phyloP scores from a whole-genome alignment of 345 rosid genomes.

The Ailanthus altissimus region DNA sequence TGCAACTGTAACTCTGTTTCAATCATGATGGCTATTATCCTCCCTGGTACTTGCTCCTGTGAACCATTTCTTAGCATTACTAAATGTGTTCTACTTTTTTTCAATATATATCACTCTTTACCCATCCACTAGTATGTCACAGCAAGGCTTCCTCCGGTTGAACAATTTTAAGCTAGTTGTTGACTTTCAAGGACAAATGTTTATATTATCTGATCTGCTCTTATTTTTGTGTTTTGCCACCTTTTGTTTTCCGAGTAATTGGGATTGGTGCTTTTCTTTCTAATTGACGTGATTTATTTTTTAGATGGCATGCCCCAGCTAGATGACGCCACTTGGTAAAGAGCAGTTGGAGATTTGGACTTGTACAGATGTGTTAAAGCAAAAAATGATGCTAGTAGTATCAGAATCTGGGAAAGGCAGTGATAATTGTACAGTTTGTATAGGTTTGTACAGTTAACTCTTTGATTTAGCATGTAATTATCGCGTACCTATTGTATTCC shows the following conservation, averaged over 20 bases:
- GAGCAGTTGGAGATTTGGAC: slow-evolving; percentile 5
- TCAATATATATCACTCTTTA: neutral
- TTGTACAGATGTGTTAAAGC: slow-evolving; percentile 9
- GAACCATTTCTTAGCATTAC: neutral
- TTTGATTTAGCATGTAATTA: slow-evolving; percentile 3
- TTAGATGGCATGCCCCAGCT: neutral
- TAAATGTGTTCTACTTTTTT: neutral
- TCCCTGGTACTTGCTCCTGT: slow-evolving; percentile 14
- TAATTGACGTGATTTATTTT: neutral
- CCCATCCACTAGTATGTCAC: neutral
- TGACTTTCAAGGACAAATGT: neutral
- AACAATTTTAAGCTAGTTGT: neutral
- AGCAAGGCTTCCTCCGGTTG: neutral
- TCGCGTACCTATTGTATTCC: neutral
- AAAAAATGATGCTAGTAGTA: neutral
- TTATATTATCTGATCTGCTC: neutral
- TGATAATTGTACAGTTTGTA: slow-evolving; percentile 25
- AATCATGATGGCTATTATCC: slow-evolving; percentile 51
- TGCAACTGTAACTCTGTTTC: slow-evolving; percentile 88
- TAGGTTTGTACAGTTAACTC: slow-evolving; percentile 28
- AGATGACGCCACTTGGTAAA: neutral
- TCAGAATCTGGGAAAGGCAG: neutral
- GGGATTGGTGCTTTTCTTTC: neutral
- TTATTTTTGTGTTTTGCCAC: too few species aligned
- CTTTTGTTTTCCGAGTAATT: neutral